Evolutionary conservation across 495 filamentous ascomycete species (phyloP).

Genomic region (Chaetomium tenue): DNA sequence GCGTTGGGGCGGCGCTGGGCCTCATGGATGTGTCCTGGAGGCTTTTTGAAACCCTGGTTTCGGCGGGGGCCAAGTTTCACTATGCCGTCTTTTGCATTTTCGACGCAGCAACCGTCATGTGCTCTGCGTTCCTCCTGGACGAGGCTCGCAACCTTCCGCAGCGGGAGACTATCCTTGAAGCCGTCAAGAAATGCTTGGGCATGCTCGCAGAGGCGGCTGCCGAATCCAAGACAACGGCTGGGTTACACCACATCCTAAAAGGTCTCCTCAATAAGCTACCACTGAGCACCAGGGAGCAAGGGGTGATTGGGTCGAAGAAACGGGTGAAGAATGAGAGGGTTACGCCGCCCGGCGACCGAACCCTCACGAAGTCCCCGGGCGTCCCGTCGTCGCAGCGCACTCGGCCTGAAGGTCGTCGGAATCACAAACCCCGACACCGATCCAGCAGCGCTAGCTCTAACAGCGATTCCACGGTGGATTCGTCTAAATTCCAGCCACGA

Average conservation of each 20-base stretch:
- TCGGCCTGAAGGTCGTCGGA: not conserved
- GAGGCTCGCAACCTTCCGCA: constrained; percentile 41
- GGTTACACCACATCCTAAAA: constrained; percentile 34
- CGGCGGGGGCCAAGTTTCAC: constrained; percentile 51
- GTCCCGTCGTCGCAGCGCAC: not conserved
- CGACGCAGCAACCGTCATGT: constrained; percentile 50
- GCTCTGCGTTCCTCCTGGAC: constrained; percentile 54
- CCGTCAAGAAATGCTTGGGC: constrained; percentile 39
- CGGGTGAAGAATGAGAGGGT: constrained; percentile 15
- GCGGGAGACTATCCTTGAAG: constrained; percentile 42
- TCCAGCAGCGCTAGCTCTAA: constrained; percentile 7
- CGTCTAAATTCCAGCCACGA: constrained; percentile 3
- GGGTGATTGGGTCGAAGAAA: constrained; percentile 27
- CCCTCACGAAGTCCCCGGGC: not conserved
- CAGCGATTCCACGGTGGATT: constrained; percentile 13
- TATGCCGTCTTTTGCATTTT: constrained; percentile 55
- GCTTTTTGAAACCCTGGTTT: constrained; percentile 45
- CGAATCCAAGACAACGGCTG: constrained; percentile 32
- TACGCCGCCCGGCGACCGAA: not conserved
- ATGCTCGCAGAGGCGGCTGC: constrained; percentile 40
- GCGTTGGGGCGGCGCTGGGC: constrained; percentile 44
- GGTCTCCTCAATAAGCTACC: constrained; percentile 30
- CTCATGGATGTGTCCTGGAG: constrained; percentile 42
- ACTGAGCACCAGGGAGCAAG: constrained; percentile 29
- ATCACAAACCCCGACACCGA: not conserved